Base-by-base conservation (phyloP, 2,329 filamentous ascomycete species). In the Elsinoe perseae region DNA sequence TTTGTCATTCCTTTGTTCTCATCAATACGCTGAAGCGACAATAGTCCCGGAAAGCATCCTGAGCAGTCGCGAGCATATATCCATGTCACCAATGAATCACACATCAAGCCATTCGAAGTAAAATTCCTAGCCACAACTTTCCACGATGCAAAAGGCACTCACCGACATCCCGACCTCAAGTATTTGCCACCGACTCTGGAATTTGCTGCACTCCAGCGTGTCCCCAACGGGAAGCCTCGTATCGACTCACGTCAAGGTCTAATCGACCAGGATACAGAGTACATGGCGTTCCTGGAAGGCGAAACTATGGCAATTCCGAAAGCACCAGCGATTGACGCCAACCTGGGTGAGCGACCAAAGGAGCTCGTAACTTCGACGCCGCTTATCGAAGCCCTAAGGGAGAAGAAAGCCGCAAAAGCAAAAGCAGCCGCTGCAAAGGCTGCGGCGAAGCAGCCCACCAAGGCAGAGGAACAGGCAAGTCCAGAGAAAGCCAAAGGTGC, bases 231-330 rank as follows among this genome's bases (percentile, higher is more conserved):
- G 32, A 89, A 88, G 68, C 81, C 82, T 50, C 84, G 89, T 30
- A 81, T 83, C 55, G 93, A 98, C 74, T 83, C 84, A 54, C 84
- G 91, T 12, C 89, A 95, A 69, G 93, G 92, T 54, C 95, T 90
- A 2, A 97, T 98, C 62, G 93, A 98, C 65, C 90, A 95, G 68
- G 93, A 98, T 66, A 84, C 89, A 0, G 93, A 97, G 64, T 98
- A 96, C 64, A 95, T 96, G 75, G 83, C 85, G 23, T 98, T 97
- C 68, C 79, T 98, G 6, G 87, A 95, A 69, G 86, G 82, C 55
- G 79, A 97, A 46, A 95, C 91, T 1, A 89, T 95, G 63, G 82
- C 80, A 1, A 77, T 82, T 59, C 71, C 73, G n/a, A 84, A 80
- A 65, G 70, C 80, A 10, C 65, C 74, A 8, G 70, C 75, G 6